These are phyloP conservation scores for Hamamelis virginiana DNA, from an alignment of 164 flowering plant genomes.

Conservation along the genomic window DNA sequence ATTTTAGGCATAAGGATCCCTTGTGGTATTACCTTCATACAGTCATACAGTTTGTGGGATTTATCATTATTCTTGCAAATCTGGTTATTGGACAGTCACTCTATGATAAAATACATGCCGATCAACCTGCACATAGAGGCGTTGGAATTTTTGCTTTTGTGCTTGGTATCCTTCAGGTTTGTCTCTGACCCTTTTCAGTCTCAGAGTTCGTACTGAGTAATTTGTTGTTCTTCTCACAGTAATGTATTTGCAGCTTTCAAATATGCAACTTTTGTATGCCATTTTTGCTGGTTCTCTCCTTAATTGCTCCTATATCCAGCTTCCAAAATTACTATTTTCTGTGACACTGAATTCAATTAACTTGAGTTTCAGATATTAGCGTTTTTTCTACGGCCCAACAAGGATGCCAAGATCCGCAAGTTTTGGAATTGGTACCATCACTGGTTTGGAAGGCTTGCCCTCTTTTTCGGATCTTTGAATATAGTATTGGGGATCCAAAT, in stretches of 20 bases:
- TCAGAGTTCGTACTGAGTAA: too few relatives aligned
- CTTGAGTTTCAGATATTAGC: constrained; percentile 56
- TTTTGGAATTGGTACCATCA: constrained; percentile 85
- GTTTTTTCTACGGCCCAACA: constrained; percentile 58
- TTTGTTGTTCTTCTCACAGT: too few relatives aligned
- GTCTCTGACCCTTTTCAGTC: constrained; percentile 1
- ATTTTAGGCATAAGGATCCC: constrained; percentile 66
- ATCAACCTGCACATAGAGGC: constrained; percentile 52
- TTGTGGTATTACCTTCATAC: constrained; percentile 81
- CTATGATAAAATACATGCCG: constrained; percentile 32
- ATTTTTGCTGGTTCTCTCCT: too few relatives aligned
- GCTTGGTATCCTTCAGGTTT: constrained; percentile 76
- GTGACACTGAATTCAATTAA: too few relatives aligned
- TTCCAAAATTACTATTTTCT: too few relatives aligned
- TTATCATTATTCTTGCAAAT: constrained; percentile 51
- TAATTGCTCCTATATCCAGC: too few relatives aligned
- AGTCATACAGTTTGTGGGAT: constrained; percentile 62
- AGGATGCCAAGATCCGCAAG: constrained; percentile 57
- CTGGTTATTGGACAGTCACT: constrained; percentile 58
- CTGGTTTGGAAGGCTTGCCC: constrained; percentile 65
- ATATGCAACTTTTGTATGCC: too few relatives aligned
- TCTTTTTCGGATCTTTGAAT: constrained; percentile 67
- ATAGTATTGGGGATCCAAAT: constrained; percentile 57
- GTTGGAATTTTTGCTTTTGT: constrained; percentile 66
- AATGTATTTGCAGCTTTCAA: too few relatives aligned